Conservation (phyloP, 768 basidiomycete species). For the Filobasidium wieringae region DNA sequence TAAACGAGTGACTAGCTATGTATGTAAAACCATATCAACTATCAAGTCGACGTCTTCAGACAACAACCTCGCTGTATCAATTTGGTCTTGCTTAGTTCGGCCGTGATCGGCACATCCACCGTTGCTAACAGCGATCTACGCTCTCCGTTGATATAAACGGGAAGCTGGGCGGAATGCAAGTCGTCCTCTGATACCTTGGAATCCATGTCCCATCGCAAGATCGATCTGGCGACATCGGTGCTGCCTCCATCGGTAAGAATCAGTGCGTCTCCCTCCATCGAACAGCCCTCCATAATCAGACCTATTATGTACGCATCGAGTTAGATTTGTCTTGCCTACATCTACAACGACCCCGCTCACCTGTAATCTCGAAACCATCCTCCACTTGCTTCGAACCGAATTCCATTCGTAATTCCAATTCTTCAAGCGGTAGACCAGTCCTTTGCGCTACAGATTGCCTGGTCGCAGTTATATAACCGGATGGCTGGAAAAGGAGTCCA, state of each 20-base stretch:
- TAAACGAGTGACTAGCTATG: too few relatives aligned
- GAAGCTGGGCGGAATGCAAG: slow-evolving; percentile 66
- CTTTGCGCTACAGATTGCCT: slow-evolving; percentile 89
- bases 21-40: neutral
- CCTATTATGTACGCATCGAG: too few relatives aligned
- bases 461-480: slow-evolving; percentile 90
- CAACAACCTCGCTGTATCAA: slow-evolving; percentile 84
- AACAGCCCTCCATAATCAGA: slow-evolving; percentile 73
- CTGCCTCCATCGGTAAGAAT: slow-evolving; percentile 76
- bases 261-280: slow-evolving; percentile 58
- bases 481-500: slow-evolving; percentile 89
- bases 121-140: slow-evolving; percentile 84
- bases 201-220: too few relatives aligned
- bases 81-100: slow-evolving; percentile 50
- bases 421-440: slow-evolving; percentile 86
- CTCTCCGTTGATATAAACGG: slow-evolving; percentile 75
- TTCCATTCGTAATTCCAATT: slow-evolving; percentile 64
- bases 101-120: slow-evolving; percentile 66
- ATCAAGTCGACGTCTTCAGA: slow-evolving; percentile 37
- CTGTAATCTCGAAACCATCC: slow-evolving; percentile 73
- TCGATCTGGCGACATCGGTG: too few relatives aligned
- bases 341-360: slow-evolving; percentile 44
- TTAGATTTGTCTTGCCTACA: too few relatives aligned
- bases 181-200: too few relatives aligned
- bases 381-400: slow-evolving; percentile 69